Evolutionary conservation across 2,329 filamentous ascomycete genomes (phyloP).

Genomic region (Aspergillus alliaceus): DNA sequence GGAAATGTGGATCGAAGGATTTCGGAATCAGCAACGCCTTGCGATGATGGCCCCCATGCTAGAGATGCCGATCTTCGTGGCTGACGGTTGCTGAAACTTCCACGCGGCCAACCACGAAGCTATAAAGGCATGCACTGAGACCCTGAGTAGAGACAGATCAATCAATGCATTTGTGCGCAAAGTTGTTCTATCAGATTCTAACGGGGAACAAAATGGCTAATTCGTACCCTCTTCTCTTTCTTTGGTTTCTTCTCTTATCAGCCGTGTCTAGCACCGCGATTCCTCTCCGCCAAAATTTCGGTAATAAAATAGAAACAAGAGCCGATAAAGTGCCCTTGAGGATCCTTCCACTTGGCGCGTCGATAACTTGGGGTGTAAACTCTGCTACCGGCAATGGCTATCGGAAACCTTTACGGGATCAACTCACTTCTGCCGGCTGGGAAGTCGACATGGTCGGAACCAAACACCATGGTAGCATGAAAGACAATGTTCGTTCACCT

Average conservation of each 20-base stretch:
- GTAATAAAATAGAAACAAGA: neutral
- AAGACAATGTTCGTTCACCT: slow-evolving; percentile 21
- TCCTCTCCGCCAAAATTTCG: neutral
- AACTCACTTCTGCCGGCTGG: slow-evolving; percentile 30
- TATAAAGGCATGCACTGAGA: too few species aligned
- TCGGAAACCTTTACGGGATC: slow-evolving; percentile 36
- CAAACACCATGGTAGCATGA: slow-evolving; percentile 23
- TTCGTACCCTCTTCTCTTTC: neutral
- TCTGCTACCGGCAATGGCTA: slow-evolving; percentile 41
- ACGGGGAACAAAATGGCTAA: neutral
- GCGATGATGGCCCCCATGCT: neutral
- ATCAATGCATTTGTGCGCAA: neutral
- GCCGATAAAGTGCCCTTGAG: neutral
- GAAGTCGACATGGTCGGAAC: slow-evolving; percentile 31
- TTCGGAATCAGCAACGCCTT: neutral
- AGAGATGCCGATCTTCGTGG: neutral
- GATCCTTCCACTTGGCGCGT: slow-evolving; percentile 34
- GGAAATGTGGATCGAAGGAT: neutral
- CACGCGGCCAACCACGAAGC: too few species aligned
- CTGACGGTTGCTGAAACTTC: neutral
- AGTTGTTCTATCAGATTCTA: neutral
- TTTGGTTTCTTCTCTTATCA: neutral
- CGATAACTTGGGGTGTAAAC: slow-evolving; percentile 37
- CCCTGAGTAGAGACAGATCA: too few species aligned
- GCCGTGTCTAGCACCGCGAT: neutral